Evolutionary conservation across 352 stramenopile species (phyloP).

Genomic region (Saprolegnia diclina): DNA sequence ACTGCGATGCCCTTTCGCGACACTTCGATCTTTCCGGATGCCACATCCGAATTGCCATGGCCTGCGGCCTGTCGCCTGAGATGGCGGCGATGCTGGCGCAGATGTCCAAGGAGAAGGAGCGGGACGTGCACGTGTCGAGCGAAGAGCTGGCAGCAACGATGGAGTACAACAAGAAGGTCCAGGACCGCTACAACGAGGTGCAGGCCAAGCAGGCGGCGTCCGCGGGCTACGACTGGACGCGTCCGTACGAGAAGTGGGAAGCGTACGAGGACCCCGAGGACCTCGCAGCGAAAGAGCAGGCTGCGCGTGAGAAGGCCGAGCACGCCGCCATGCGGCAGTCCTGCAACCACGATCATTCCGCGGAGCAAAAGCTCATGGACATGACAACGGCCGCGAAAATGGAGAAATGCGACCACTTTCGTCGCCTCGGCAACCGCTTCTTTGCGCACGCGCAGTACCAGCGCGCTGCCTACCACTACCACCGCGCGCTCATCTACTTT

Average conservation of each 20-base stretch:
- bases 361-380: constrained; percentile 84
- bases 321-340: constrained; percentile 42
- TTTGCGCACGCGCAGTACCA: constrained; percentile 77
- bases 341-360: constrained; percentile 84
- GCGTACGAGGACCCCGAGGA: constrained; percentile 76
- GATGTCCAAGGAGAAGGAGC: constrained; percentile 57
- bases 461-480: constrained; percentile 72
- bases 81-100: constrained; percentile 61
- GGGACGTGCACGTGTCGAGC: constrained; percentile 31
- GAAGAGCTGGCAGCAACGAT: constrained; percentile 33
- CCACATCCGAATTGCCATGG: constrained; percentile 34
- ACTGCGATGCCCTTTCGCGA: no score
- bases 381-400: constrained; percentile 66
- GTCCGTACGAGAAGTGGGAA: constrained; percentile 73
- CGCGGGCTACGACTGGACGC: constrained; percentile 62
- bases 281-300: constrained; percentile 55
- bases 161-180: constrained; percentile 38
- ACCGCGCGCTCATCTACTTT: constrained; percentile 80
- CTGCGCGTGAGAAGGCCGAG: constrained; percentile 54
- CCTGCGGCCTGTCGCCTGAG: constrained; percentile 60
- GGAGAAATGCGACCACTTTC: constrained; percentile 57
- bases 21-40: no score
- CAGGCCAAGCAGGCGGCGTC: constrained; percentile 18
- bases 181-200: constrained; percentile 36
- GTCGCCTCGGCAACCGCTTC: constrained; percentile 62